phyloP scores from a whole-genome alignment of 169 alveolate genomes.

The Babesia ovata region DNA sequence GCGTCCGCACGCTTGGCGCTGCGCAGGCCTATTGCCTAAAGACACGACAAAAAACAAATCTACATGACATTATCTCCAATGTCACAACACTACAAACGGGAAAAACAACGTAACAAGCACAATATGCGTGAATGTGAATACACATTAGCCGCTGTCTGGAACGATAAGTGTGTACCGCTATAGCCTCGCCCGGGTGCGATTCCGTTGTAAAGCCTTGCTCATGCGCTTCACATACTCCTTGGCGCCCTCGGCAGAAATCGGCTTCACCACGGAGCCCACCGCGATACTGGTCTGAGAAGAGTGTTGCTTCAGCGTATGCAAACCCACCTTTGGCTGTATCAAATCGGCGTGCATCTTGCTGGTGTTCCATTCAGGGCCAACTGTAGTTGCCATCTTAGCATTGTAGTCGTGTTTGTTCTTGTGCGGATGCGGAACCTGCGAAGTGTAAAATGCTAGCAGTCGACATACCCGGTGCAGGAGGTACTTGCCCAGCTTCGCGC shows the following conservation, averaged over 20 bases:
- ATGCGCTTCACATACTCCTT: conserved; percentile 38
- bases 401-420: conserved; percentile 54
- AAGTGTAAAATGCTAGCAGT: background rate
- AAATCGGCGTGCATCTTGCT: conserved; percentile 74
- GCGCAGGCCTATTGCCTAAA: no score
- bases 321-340: conserved; percentile 84
- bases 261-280: conserved; percentile 66
- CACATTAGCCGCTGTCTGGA: no score
- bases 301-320: background rate
- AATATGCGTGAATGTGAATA: no score
- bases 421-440: conserved; percentile 64
- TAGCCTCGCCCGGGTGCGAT: conserved; percentile 32
- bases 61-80: no score
- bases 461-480: conserved; percentile 56
- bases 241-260: conserved; percentile 50
- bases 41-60: no score
- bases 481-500: conserved; percentile 53
- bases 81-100: no score
- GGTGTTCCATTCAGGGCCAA: conserved; percentile 87
- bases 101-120: no score
- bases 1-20: no score
- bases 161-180: background rate
- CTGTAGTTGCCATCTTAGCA: conserved; percentile 62
- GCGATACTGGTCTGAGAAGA: conserved; percentile 31
- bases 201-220: conserved; percentile 50